Base-by-base conservation (phyloP, 1,284 basidiomycete species). In the Heterobasidion occidentale region DNA sequence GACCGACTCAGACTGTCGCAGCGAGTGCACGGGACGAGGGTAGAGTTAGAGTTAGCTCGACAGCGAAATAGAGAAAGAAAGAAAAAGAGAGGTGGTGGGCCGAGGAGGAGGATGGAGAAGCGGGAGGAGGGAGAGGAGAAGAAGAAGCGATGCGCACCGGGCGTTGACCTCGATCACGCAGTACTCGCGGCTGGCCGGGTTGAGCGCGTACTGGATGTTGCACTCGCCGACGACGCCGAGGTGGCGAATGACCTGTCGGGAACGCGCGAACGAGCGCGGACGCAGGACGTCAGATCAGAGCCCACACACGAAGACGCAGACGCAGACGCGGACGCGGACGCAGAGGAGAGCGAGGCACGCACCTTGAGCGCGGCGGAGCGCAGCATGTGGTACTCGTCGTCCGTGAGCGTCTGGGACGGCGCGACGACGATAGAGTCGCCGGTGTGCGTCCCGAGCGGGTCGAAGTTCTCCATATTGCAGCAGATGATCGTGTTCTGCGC, bases 371-470 rank as follows among this genome's bases (percentile, higher is more conserved):
- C 97, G 56, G 97, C 95, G 61, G 90, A 92, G 59, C 97, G 91
- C 63, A 99, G 81, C 97, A 99, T 99, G 76, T 99, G 95, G 75
- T 99, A 99, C 70, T 98, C 94, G 69, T 93, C 91, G 67, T 99
- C 97, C 42, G 95, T 92, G 15, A 99, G 77, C 2, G 97, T 99
- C 72, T 99, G 97, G 4, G 94, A 98, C 1, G 97, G 97, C 5
- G 97, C 97, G 48, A 99, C 94, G 68, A 99, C 97, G 67, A 99
- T 99, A n/a, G 96, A 99, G 72, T 99, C 97, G 67, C 97, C 97
- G n/a, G 97, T 99, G 73, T 99, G 97, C 46, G 94, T 98, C 62
- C 97, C 97, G 60, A 99, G 87, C 19, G 97, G 97, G 70, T 99
- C 97, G 65, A 99, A 99, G 76, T 99, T 99, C 75, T 97, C 92